Evolutionary conservation across 1,139 yeast species (phyloP), one percentile per base, ranked within the genome.

Genomic region (Zygoascus hellenicus): DNA sequence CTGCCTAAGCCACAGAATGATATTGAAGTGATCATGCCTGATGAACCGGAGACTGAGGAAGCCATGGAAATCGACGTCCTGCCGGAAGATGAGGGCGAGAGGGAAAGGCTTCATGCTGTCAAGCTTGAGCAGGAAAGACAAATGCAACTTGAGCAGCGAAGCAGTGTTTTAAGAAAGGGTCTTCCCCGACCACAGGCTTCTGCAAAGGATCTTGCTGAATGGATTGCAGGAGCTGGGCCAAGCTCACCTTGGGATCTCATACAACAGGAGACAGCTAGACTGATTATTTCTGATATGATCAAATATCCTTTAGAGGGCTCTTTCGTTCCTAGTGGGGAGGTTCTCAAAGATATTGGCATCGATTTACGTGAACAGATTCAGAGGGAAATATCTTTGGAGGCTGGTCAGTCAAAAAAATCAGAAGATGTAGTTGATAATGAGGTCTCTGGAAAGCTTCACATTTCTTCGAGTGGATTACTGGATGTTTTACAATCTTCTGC

Each of bases 1-100:
- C 61, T 81, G 9, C 84, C 87, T 0, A 65, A 67, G 42, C 84
- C 87, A 0, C 68, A 70, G 52, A 79, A 81, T 54, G 82, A 80
- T 50, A 79, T 76, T 57, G 84, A 81, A 48, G 63, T 76, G n/a
- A 65, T 68, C 5, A 59, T 68, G 1, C 68, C 70, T 2, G 64
- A 51, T 14, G 64, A 58, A 15, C 58, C 56, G 15, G 61, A 54
- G 13, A 38, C 26, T 5, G 39, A 43, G 4, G 50, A 31, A 6
- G 22, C 33, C 17, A 13, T 10, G n/a, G 37, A 40, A 6, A 32
- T 42, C 2, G 58, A 54, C n/a, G 58, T 54, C 6, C 45, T 42
- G 13, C 52, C 51, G 2, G 65, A 60, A 33, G 76, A 69, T 51
- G 63, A 63, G 15, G 72, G 73, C 9, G 75, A 68, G 43, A 53